A percentile compares a stretch with the other conserved stretches of the same genome.
Evolutionary conservation across 768 basidiomycete species (phyloP).

Genomic region (Peribolospora kevripleyi): DNA sequence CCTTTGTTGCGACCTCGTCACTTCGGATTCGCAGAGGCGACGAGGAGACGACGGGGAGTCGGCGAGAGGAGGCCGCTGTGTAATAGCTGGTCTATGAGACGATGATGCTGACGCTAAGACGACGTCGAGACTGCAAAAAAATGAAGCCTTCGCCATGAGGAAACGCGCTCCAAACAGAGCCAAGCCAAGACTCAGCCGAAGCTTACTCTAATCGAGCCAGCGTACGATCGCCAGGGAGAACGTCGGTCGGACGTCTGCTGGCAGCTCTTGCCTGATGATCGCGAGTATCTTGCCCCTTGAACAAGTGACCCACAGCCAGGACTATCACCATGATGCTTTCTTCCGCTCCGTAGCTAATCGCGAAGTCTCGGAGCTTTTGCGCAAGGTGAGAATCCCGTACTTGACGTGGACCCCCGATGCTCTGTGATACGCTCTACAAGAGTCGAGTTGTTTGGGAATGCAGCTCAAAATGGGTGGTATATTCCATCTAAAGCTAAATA

Average conservation of each 20-base stretch:
- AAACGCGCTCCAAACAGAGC: neutral
- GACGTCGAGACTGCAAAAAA: conserved; percentile 32
- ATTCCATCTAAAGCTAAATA: conserved; percentile 70
- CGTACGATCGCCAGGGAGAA: conserved; percentile 20
- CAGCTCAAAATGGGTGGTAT: conserved; percentile 63
- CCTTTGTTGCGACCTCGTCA: no score
- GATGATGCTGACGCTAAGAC: no score
- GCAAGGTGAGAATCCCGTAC: conserved; percentile 39
- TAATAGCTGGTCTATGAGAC: no score
- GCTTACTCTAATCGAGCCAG: neutral
- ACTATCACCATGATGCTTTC: conserved; percentile 98
- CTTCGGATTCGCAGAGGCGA: no score
- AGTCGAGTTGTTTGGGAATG: conserved; percentile 70
- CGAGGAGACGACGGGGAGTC: no score
- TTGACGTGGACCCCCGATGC: conserved; percentile 36
- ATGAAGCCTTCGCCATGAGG: no score
- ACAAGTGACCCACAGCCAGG: conserved; percentile 53
- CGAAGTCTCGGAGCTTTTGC: conserved; percentile 86
- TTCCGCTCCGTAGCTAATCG: conserved; percentile 84
- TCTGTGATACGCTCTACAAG: conserved; percentile 48
- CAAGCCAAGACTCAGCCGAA: neutral
- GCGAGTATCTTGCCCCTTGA: conserved; percentile 24
- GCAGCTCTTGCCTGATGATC: conserved; percentile 18
- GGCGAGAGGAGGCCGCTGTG: no score
- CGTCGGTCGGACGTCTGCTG: conserved; percentile 15